Base-by-base conservation (phyloP, 129 eudicot species). In the Escallonia rubra region DNA sequence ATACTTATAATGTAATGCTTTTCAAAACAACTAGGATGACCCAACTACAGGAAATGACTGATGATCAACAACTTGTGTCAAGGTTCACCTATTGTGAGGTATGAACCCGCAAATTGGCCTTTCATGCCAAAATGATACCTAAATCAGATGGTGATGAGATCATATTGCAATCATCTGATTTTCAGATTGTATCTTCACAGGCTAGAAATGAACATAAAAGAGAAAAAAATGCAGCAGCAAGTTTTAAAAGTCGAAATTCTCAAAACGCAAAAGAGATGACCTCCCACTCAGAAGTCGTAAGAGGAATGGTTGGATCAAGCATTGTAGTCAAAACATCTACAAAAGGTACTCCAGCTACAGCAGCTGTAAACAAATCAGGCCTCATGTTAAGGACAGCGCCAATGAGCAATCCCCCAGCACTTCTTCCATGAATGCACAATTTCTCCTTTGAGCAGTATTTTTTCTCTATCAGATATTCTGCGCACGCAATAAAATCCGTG, bases 261-360 rank as follows among this genome's bases (percentile, higher is more conserved):
- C 55, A 56, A 52, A 71, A 76, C 1, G 12, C 13, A 6, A 53
- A 43, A 70, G 47, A 16, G 43, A 76, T 69, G 14, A 89, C 98
- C 96, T 93, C 98, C 98, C 98, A 93, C 79, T 93, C 98, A 34
- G 95, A 75, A 14, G 98, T 93, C 62, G 98, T 93, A 50, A 93
- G 88, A 69, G 98, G 98, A 84, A 93, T 93, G 53, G 96, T 77
- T 56, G 98, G 98, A 76, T 93, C 98, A 59, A 93, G 96, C 98
- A 93, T 93, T 54, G 98, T 93, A 53, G 98, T 93, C 74, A 93
- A 66, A 56, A 89, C 98, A 82, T 93, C 98, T 49, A 93, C 95
- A 79, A 93, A 89, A 57, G 98, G 96, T 59, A 93, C 98, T 60
- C 98, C 98, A 65, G 86, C 96, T 16, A 93, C 89, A 76, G 95